A percentile compares a stretch with the other conserved stretches of the same genome.
These are phyloP conservation scores for Hypoxylon rickii DNA, from an alignment of 495 filamentous ascomycete species.

Conservation along the genomic window DNA sequence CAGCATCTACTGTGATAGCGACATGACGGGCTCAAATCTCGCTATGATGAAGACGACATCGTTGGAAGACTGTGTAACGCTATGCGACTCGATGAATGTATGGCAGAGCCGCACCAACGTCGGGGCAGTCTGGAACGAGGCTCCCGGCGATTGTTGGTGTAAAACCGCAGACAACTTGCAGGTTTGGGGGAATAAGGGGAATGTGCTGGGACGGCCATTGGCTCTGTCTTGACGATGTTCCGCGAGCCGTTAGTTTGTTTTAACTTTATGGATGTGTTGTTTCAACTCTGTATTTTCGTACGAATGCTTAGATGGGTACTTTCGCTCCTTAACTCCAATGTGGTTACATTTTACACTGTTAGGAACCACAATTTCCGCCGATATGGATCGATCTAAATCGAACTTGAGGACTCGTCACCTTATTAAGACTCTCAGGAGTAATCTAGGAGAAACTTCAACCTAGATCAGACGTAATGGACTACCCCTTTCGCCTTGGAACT, in stretches of 20 bases:
- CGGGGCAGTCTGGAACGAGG: constrained; percentile 14
- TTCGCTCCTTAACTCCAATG: too few species aligned
- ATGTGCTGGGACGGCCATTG: constrained; percentile 5
- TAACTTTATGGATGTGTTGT: not conserved
- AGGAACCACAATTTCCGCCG: too few species aligned
- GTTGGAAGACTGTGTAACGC: constrained; percentile 13
- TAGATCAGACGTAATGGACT: too few species aligned
- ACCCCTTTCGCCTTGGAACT: too few species aligned
- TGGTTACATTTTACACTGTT: too few species aligned
- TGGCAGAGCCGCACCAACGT: constrained; percentile 11
- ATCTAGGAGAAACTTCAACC: too few species aligned
- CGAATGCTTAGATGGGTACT: too few species aligned
- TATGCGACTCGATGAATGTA: constrained; percentile 25
- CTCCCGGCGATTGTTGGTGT: constrained; percentile 14
- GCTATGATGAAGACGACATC: constrained; percentile 8
- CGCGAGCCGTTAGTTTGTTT: too few species aligned
- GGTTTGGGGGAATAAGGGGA: constrained; percentile 4
- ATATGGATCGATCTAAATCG: too few species aligned
- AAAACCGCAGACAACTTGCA: constrained; percentile 3
- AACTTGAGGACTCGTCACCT: too few species aligned
- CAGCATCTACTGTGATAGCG: constrained; percentile 17
- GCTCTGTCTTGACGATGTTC: not conserved
- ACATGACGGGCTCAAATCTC: constrained; percentile 15
- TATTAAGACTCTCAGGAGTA: too few species aligned
- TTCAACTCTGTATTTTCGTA: not conserved